Evolutionary conservation across 108 stramenopile species (phyloP).

Genomic region (Chaetoceros tenuissimus): DNA sequence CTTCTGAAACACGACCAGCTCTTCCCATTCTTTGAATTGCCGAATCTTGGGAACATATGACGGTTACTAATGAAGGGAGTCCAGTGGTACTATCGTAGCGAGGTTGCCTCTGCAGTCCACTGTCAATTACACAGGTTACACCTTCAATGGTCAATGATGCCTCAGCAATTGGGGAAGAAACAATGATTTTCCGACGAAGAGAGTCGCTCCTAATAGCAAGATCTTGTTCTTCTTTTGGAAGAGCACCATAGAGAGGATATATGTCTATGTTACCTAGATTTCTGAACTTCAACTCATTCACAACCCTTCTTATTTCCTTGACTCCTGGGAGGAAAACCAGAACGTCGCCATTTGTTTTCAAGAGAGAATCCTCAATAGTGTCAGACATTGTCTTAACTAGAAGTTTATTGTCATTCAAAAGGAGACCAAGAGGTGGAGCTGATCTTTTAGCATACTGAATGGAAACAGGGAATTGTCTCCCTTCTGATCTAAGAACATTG

Average conservation of each 20-base stretch:
- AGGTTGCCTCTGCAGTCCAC: constrained; percentile 63
- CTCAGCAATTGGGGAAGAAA: constrained; percentile 80
- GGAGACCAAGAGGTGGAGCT: constrained; percentile 11
- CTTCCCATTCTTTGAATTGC: constrained; percentile 78
- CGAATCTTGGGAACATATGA: constrained; percentile 46
- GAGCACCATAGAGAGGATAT: constrained; percentile 58
- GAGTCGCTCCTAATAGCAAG: constrained; percentile 30
- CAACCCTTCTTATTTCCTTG: constrained; percentile 62
- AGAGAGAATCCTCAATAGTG: constrained; percentile 35
- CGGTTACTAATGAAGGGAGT: constrained; percentile 57
- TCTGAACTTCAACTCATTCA: constrained; percentile 31
- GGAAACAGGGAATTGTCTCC: constrained; percentile 41
- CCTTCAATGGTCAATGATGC: constrained; percentile 77
- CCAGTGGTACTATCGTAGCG: constrained; percentile 65
- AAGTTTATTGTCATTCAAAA: constrained; percentile 12
- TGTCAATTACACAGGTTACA: constrained; percentile 74
- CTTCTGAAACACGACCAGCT: constrained; percentile 71
- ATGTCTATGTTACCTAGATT: constrained; percentile 23
- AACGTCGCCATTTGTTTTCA: constrained; percentile 55
- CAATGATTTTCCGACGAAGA: constrained; percentile 43
- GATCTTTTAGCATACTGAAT: constrained; percentile 33
- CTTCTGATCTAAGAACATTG: constrained; percentile 35
- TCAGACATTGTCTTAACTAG: constrained; percentile 27
- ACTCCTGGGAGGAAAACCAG: constrained; percentile 81
- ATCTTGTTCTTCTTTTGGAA: constrained; percentile 62